Percentiles rank a stretch among this genome's conserved stretches.
phyloP scores from a whole-genome alignment of 176 grass and related monocot species.

The Ampelocalamus luodianensis region DNA sequence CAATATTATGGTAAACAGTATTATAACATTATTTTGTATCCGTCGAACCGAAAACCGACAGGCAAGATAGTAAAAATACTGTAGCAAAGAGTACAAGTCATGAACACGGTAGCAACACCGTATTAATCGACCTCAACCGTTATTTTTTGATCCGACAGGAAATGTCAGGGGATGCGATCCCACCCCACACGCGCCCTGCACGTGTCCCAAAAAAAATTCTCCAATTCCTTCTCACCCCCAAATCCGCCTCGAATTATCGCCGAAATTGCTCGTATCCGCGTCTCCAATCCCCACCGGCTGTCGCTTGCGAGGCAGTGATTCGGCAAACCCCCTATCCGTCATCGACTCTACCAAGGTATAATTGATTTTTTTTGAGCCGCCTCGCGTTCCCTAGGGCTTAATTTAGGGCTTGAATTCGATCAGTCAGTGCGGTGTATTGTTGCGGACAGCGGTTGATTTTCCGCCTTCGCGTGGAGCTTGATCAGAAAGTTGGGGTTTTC shows the following conservation, averaged over 20 bases:
- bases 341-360: constrained; percentile 9
- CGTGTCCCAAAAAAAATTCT: background rate
- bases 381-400: background rate
- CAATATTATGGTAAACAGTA: too few relatives aligned
- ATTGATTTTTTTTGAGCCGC: background rate
- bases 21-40: too few relatives aligned
- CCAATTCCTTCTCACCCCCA: background rate
- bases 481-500: too few relatives aligned
- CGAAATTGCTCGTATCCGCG: background rate
- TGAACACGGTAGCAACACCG: too few relatives aligned
- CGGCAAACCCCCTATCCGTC: background rate
- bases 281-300: background rate
- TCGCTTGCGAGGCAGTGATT: background rate
- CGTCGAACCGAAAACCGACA: too few relatives aligned
- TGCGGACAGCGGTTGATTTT: background rate
- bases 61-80: too few relatives aligned
- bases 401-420: background rate
- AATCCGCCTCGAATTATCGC: constrained; percentile 19
- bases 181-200: background rate
- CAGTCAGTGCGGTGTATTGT: background rate
- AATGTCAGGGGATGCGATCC: too few relatives aligned
- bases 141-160: too few relatives aligned
- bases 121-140: too few relatives aligned
- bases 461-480: too few relatives aligned
- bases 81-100: too few relatives aligned